A percentile compares a stretch with the other conserved stretches of the same genome.
Conservation (phyloP, 2,329 filamentous ascomycete genomes). For the Lecanicillium sp. region DNA sequence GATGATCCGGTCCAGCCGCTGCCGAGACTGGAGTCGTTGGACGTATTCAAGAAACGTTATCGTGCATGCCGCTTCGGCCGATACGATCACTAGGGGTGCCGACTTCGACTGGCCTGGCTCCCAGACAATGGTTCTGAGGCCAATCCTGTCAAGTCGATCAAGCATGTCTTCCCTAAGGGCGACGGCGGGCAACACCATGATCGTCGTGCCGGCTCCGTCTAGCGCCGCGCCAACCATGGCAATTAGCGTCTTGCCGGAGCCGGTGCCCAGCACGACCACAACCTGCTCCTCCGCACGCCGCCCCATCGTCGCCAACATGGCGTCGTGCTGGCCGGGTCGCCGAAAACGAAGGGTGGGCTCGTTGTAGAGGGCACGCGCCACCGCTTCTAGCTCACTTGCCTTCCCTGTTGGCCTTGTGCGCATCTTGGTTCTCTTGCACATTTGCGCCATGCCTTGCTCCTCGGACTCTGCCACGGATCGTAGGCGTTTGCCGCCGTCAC, state of each 20-base stretch:
- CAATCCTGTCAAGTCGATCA: background rate
- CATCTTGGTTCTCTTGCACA: background rate
- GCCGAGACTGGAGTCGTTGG: background rate
- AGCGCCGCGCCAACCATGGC: background rate
- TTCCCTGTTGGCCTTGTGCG: background rate
- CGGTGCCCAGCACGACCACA: conserved; percentile 3
- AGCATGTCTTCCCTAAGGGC: conserved; percentile 3
- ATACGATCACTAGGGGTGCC: conserved; percentile 5
- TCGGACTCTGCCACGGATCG: background rate
- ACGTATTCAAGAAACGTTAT: conserved; percentile 3
- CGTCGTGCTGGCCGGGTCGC: background rate
- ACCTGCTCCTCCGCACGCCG: conserved; percentile 1
- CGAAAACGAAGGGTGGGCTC: conserved; percentile 1
- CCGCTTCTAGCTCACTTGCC: background rate
- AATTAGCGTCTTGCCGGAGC: conserved; percentile 3
- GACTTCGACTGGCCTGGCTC: background rate
- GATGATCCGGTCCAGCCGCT: conserved; percentile 2
- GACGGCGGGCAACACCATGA: conserved; percentile 2
- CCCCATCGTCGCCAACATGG: conserved; percentile 1
- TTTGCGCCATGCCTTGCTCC: background rate
- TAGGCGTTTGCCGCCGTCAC: background rate
- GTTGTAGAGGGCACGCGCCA: conserved; percentile 1
- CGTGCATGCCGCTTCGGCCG: conserved; percentile 3
- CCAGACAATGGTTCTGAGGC: background rate
- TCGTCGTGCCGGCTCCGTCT: background rate